phyloP scores from a whole-genome alignment of 23 red algal genomes.

The Gracilariopsis chorda region DNA sequence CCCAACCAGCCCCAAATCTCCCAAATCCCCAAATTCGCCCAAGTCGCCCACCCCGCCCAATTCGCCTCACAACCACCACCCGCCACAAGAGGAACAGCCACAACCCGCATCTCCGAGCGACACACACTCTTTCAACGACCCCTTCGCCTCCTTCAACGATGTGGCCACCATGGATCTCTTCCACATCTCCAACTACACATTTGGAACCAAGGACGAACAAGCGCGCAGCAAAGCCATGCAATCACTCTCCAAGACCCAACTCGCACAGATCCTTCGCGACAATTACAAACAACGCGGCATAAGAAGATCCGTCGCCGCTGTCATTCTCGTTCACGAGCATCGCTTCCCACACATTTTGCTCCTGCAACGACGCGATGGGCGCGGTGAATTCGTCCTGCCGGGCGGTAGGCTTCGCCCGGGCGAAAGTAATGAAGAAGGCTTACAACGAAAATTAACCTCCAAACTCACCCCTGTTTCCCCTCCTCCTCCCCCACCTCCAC shows the following conservation, averaged over 20 bases:
- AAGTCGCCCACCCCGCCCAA: neutral
- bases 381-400: slow-evolving; percentile 60
- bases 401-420: slow-evolving; percentile 82
- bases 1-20: neutral
- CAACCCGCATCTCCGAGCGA: neutral
- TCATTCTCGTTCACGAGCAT: slow-evolving; percentile 74
- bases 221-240: neutral
- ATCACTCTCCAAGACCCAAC: neutral
- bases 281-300: slow-evolving; percentile 68
- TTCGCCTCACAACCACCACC: neutral
- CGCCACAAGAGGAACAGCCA: too few relatives aligned
- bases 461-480: slow-evolving; percentile 29
- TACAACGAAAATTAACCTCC: slow-evolving; percentile 57
- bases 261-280: neutral
- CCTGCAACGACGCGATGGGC: slow-evolving; percentile 63
- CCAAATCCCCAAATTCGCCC: neutral
- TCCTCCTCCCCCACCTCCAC: too few relatives aligned
- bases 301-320: slow-evolving; percentile 67
- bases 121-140: neutral
- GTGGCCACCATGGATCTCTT: slow-evolving; percentile 59
- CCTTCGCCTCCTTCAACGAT: slow-evolving; percentile 11
- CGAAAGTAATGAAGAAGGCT: slow-evolving; percentile 76
- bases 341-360: slow-evolving; percentile 80
- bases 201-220: slow-evolving; percentile 67
- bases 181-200: slow-evolving; percentile 73